Percentiles rank a stretch among this genome's conserved stretches.
Evolutionary conservation across 495 filamentous ascomycete species (phyloP).

Genomic region (Penicillium paradoxum): DNA sequence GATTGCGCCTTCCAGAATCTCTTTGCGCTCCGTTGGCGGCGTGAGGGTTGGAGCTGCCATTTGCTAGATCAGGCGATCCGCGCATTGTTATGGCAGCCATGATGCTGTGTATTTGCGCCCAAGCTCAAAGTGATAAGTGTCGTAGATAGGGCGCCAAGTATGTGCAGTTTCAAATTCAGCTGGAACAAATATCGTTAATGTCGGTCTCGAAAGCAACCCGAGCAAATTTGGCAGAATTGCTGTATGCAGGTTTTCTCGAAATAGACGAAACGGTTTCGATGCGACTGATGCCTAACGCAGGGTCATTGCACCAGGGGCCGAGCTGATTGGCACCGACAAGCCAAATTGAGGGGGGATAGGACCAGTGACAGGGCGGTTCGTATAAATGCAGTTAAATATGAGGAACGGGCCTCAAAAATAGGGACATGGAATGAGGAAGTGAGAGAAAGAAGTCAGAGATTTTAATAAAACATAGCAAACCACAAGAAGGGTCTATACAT

Average conservation of each 20-base stretch:
- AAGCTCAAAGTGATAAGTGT: neutral
- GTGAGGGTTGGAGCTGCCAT: conserved; percentile 8
- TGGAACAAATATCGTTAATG: neutral
- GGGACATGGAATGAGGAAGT: neutral
- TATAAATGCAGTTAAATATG: neutral
- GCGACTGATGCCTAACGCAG: conserved; percentile 21
- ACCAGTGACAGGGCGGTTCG: conserved; percentile 5
- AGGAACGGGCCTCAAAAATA: neutral
- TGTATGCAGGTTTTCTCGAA: neutral
- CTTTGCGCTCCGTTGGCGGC: conserved; percentile 7
- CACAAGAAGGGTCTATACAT: conserved; percentile 14
- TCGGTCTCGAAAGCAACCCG: neutral
- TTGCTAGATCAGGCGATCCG: conserved; percentile 21
- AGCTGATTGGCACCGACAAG: conserved; percentile 1
- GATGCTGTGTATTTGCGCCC: neutral
- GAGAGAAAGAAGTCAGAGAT: neutral
- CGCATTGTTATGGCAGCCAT: conserved; percentile 21
- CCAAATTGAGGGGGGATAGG: conserved; percentile 3
- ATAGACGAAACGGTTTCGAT: conserved; percentile 3
- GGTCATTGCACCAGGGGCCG: conserved; percentile 19
- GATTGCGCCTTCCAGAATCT: conserved; percentile 11
- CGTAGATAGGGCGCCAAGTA: neutral
- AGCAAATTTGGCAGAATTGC: neutral
- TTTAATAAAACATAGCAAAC: neutral
- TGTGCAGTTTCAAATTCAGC: conserved; percentile 12